These are phyloP conservation scores for Ricinus communis DNA, from an alignment of 345 rosid species.

Conservation along the genomic window DNA sequence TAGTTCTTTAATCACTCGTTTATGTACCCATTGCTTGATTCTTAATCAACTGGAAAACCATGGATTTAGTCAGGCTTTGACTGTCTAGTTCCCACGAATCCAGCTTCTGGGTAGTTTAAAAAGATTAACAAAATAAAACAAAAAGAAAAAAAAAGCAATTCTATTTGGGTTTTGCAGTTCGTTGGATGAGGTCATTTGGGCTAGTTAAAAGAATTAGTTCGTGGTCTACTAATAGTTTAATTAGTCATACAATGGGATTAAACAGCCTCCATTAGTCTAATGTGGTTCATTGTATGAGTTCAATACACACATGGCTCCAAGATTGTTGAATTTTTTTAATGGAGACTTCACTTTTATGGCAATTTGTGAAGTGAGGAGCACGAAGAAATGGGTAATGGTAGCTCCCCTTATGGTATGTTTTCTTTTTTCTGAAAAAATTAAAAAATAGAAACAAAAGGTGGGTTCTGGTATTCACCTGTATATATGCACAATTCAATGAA, in stretches of 20 bases:
- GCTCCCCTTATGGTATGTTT: background rate
- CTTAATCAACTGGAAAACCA: slow-evolving; percentile 7
- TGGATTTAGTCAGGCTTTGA: slow-evolving; percentile 11
- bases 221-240: background rate
- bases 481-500: no score
- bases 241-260: background rate
- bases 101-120: background rate
- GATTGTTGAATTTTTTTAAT: background rate
- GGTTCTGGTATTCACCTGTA: background rate
- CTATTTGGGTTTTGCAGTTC: slow-evolving; percentile 9
- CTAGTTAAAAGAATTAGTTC: background rate
- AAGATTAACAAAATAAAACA: no score
- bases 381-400: background rate
- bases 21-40: background rate
- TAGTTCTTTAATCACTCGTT: background rate
- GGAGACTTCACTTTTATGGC: background rate
- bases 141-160: slow-evolving; percentile 2
- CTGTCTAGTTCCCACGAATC: slow-evolving; percentile 27
- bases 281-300: no score
- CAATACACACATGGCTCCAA: background rate
- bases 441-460: no score
- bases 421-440: background rate
- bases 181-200: slow-evolving; percentile 12
- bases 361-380: slow-evolving; percentile 7
- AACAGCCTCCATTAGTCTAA: background rate